Evolutionary conservation across 257 asterid species (phyloP), one percentile per base, ranked within the genome.

Genomic region (Agastache rugosa): DNA sequence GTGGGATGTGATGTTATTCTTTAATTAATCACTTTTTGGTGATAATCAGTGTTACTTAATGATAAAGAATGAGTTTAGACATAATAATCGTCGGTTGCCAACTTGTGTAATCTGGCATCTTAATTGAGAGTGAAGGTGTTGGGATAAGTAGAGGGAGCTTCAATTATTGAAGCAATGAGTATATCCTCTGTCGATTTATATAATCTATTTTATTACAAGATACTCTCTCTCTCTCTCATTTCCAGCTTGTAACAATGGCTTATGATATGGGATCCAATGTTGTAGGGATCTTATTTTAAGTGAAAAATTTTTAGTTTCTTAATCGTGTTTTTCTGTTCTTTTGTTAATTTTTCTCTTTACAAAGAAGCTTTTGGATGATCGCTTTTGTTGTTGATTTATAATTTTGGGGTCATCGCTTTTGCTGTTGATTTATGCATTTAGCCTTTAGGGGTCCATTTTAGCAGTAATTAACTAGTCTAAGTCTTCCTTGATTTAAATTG

Each of bases 141-240:
- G 75, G 29, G 56, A 73, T 58, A 50, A 75, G 77, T 80, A 8
- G 11, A 50, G 73, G 73, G 59, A 72, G 37, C 22, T 78, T 71
- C 78, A 81, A 81, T 78, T 70, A 81, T 81, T 78, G 80, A 77
- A 69, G 71, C 79, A 76, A 73, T 17, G 63, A 41, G 27, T 66
- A 68, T 39, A 9, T 39, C 44, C 51, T 10, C 19, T 79, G 76
- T 74, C 60, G 59, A 70, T 55, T 63, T 5, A 61, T 50, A 20
- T 39, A 8, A 39, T 75, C 12, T 48, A 42, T 35, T 76, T 59
- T 37, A 31, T 59, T 50, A 8, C 42, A 56, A n/a, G 11, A 9
- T 67, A 16, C 58, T 48, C 22, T 48, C 55, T 6, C 41, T 39
- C 55, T 39, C 45, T 69, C 71, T 47, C 75, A 59, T 50, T 55